Percentiles rank a stretch among this genome's conserved stretches.
Evolutionary conservation across 768 basidiomycete species (phyloP).

Genomic region (Lanmaoa pseudosensibilis): DNA sequence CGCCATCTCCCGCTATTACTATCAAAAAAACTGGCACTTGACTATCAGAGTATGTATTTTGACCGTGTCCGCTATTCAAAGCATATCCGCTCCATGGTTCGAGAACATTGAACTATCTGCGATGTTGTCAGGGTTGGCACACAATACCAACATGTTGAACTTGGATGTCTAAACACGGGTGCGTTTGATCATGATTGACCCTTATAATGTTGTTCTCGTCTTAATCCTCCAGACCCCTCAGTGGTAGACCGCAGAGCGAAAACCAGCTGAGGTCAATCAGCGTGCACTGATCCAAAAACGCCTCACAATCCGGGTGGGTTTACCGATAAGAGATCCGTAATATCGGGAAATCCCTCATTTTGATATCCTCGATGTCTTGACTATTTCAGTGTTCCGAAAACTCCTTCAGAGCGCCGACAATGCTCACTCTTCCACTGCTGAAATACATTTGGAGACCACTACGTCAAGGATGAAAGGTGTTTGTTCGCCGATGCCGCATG

Average conservation of each 20-base stretch:
- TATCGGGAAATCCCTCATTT: too few species aligned
- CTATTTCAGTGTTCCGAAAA: conserved; percentile 61
- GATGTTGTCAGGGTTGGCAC: too few species aligned
- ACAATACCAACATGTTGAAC: too few species aligned
- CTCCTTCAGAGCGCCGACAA: conserved; percentile 95
- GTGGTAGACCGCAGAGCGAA: conserved; percentile 53
- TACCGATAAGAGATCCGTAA: conserved; percentile 46
- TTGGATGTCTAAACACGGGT: background rate
- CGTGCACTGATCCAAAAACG: conserved; percentile 92
- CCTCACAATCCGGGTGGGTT: conserved; percentile 91
- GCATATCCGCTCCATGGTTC: too few species aligned
- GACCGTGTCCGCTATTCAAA: too few species aligned
- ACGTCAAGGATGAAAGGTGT: conserved; percentile 20
- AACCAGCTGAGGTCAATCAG: conserved; percentile 85
- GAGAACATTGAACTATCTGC: too few species aligned
- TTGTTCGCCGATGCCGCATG: conserved; percentile 41
- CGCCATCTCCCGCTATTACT: too few species aligned
- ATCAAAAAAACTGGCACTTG: too few species aligned
- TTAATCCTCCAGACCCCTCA: conserved; percentile 6
- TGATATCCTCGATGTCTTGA: too few species aligned
- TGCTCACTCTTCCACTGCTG: conserved; percentile 68
- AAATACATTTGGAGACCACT: conserved; percentile 76
- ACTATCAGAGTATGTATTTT: too few species aligned
- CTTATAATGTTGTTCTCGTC: background rate
- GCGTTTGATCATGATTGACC: background rate